Percentiles rank a stretch among this genome's conserved stretches.
Conservation (phyloP, 2,329 filamentous ascomycete genomes). For the Chalaropsis ovoidea region DNA sequence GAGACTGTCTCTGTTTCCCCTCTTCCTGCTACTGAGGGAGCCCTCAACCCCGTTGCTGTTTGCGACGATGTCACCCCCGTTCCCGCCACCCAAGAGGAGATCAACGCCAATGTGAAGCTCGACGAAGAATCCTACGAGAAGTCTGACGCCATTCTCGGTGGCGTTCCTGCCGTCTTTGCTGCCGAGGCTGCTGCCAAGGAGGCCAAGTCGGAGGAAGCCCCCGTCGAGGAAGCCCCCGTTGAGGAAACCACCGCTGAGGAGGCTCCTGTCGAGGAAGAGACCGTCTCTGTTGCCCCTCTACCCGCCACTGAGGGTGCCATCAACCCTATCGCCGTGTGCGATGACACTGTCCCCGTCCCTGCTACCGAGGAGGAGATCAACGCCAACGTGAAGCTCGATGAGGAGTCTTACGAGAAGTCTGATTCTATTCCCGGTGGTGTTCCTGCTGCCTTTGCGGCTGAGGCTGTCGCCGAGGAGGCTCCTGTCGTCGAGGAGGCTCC, state of each 20-base stretch:
- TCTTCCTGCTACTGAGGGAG: slow-evolving; percentile 51
- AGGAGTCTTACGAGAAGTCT: slow-evolving; percentile 76
- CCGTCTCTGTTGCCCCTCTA: slow-evolving; percentile 50
- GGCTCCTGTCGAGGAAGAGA: slow-evolving; percentile 31
- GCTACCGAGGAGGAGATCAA: slow-evolving; percentile 58
- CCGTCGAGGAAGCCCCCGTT: slow-evolving; percentile 30
- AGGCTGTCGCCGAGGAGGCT: slow-evolving; percentile 24
- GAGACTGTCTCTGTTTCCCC: slow-evolving; percentile 51
- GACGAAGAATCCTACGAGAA: slow-evolving; percentile 84
- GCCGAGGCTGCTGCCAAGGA: slow-evolving; percentile 57
- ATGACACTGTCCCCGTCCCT: slow-evolving; percentile 72
- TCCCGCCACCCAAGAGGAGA: slow-evolving; percentile 55
- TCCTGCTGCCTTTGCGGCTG: slow-evolving; percentile 57
- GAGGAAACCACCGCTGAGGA: slow-evolving; percentile 18
- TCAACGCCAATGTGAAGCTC: slow-evolving; percentile 60
- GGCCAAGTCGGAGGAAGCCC: slow-evolving; percentile 58
- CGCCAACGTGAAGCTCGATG: slow-evolving; percentile 63
- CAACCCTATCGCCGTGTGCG: slow-evolving; percentile 69
- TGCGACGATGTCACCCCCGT: slow-evolving; percentile 74
- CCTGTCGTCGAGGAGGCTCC: slow-evolving; percentile 23
- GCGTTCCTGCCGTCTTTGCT: slow-evolving; percentile 57
- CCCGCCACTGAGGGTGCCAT: slow-evolving; percentile 53
- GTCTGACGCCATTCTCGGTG: slow-evolving; percentile 52
- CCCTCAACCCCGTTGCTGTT: slow-evolving; percentile 70
- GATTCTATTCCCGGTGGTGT: slow-evolving; percentile 50